Conservation (phyloP, 139 green algal species). For the Monoraphidium neglectum region DNA sequence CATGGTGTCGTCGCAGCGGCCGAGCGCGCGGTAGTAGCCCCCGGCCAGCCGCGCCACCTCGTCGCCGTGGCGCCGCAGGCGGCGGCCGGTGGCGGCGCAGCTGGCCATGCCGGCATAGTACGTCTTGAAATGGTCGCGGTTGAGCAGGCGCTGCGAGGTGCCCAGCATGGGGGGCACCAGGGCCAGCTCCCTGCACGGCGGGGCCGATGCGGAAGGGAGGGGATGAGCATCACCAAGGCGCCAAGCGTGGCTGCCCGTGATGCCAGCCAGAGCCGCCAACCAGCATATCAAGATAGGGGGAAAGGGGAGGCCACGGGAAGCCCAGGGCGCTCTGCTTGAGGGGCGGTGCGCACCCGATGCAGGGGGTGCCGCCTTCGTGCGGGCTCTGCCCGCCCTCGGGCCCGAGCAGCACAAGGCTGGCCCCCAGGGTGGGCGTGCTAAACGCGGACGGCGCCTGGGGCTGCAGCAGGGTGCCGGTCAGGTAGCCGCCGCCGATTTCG, state of each 20-base stretch:
- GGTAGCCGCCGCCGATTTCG: slow-evolving; percentile 88
- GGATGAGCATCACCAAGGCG: no score
- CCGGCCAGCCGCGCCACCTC: slow-evolving; percentile 72
- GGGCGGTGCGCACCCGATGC: neutral
- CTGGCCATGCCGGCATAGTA: slow-evolving; percentile 93
- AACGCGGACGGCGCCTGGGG: slow-evolving; percentile 78
- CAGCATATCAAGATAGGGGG: no score
- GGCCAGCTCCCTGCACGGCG: slow-evolving; percentile 62
- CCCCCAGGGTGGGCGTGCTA: slow-evolving; percentile 71
- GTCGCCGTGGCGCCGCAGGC: slow-evolving; percentile 90
- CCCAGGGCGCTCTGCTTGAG: no score
- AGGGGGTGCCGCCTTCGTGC: neutral
- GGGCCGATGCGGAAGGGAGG: no score
- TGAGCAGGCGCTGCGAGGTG: slow-evolving; percentile 81
- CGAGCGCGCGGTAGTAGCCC: slow-evolving; percentile 70
- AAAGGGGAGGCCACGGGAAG: no score
- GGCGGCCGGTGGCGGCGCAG: slow-evolving; percentile 6
- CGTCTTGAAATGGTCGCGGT: slow-evolving; percentile 71
- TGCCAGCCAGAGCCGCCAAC: no score
- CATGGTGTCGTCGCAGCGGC: slow-evolving; percentile 95
- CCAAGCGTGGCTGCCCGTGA: no score
- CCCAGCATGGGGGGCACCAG: slow-evolving; percentile 80
- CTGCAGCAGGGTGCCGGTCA: slow-evolving; percentile 74
- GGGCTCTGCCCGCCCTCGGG: neutral
- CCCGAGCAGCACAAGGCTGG: slow-evolving; percentile 41